These are phyloP conservation scores for Solanum raphanifolium DNA, from an alignment of 257 asterid genomes.

Conservation along the genomic window DNA sequence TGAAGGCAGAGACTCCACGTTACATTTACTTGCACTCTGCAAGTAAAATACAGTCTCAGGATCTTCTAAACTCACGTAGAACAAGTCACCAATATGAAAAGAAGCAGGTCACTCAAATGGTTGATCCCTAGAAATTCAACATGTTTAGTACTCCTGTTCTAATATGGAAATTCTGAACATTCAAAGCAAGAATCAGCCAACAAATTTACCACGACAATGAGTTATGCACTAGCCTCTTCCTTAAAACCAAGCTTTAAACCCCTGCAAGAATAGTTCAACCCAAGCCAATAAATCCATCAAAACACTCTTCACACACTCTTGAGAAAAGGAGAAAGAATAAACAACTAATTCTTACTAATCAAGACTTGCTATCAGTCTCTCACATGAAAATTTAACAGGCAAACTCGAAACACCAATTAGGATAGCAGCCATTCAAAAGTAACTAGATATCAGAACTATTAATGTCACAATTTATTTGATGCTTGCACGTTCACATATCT, in stretches of 20 bases:
- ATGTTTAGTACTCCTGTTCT: neutral
- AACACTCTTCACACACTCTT: neutral
- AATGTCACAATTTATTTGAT: neutral
- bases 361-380: neutral
- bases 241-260: neutral
- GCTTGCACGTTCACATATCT: neutral
- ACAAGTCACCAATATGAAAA: neutral
- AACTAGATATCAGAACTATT: neutral
- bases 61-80: neutral
- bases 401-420: neutral
- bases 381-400: neutral
- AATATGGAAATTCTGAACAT: neutral
- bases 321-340: neutral
- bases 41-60: neutral
- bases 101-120: neutral
- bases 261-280: slow-evolving; percentile 1
- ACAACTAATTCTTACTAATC: neutral
- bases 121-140: neutral
- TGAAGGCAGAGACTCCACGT: neutral
- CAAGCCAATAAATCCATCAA: neutral
- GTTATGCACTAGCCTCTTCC: neutral
- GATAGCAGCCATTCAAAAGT: neutral
- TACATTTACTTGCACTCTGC: neutral
- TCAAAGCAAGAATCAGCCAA: neutral
- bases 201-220: neutral